These are phyloP conservation scores for Chaetomium sp. DNA, from an alignment of 2,329 filamentous ascomycete species.

Conservation along the genomic window DNA sequence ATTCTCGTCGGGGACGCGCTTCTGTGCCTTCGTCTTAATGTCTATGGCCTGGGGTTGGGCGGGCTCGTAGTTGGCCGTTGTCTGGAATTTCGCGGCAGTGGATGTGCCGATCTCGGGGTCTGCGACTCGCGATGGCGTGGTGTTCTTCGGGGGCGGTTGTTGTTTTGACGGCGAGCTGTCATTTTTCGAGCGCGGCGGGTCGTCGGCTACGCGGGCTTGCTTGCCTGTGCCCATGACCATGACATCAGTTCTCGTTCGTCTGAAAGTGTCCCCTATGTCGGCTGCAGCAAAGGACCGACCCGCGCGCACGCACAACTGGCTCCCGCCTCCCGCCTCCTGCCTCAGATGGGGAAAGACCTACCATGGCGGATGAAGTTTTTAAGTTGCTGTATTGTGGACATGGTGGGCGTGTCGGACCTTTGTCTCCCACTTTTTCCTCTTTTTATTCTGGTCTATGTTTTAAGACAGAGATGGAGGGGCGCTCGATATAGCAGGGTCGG, in stretches of 20 bases:
- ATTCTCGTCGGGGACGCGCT: slow-evolving; percentile 63
- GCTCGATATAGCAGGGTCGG: not conserved
- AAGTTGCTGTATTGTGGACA: slow-evolving; percentile 85
- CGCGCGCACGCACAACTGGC: not conserved
- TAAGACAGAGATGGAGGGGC: slow-evolving; percentile 7
- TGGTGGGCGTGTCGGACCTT: slow-evolving; percentile 38
- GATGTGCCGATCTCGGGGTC: slow-evolving; percentile 47
- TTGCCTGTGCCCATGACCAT: slow-evolving; percentile 60
- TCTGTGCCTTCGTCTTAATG: slow-evolving; percentile 45
- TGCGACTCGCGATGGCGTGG: slow-evolving; percentile 48
- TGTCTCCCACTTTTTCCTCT: slow-evolving; percentile 6
- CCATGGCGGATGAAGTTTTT: slow-evolving; percentile 98
- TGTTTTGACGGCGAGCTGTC: slow-evolving; percentile 54
- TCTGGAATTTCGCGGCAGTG: slow-evolving; percentile 48
- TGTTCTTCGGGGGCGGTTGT: slow-evolving; percentile 56
- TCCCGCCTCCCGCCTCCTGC: not conserved
- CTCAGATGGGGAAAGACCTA: slow-evolving; percentile 41
- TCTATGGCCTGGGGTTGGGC: slow-evolving; percentile 62
- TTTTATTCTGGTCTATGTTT: not conserved
- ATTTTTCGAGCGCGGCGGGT: slow-evolving; percentile 53
- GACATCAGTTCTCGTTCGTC: slow-evolving; percentile 40
- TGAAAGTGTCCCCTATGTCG: not conserved
- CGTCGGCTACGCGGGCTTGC: slow-evolving; percentile 73
- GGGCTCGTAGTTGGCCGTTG: slow-evolving; percentile 57
- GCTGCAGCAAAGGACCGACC: not conserved